Base-by-base conservation (phyloP, 371 early-diverging fungal species). In the Mycotypha africana region DNA sequence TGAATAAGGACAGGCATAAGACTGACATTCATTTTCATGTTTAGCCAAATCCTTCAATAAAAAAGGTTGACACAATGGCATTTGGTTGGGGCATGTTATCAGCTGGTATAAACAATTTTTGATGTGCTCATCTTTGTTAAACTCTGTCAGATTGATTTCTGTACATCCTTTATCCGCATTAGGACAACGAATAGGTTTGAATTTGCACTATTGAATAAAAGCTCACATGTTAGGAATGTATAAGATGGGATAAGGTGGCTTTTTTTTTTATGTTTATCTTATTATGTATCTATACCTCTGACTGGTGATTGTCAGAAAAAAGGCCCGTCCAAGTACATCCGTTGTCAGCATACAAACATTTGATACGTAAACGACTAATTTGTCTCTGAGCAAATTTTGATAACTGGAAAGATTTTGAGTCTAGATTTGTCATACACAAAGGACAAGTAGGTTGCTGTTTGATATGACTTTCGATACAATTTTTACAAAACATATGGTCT, bases 401-500 rank as follows among this genome's bases (percentile, higher is more conserved):
- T 22, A 60, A 49, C 43, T 70, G 64, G 40, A 70, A 61, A 22
- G 46, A 32, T 12, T 42, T 45, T 19, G 46, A 58, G 24, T 66
- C 67, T 2, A 69, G 34, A 10, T 42, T 9, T 14, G 56, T 62
- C 7, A 43, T 31, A 24, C 60, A 66, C 11, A 61, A 37, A 11
- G 60, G 65, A 52, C 64, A 64, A 2, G 51, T 44, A 17, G 42
- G 28, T 43, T 50, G 52, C 23, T 64, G 56, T 53, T 65, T 55
- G 20, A 62, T 47, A 49, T 68, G 65, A 6, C 26, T 43, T 16
- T 50, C 44, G 24, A 74, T 70, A 39, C 75, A 70, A 21, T 56
- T 42, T 20, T 39, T 49, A 42, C 75, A 74, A 55, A 70, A 74
- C 31, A 74, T 70, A 38, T 74, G 75, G 41, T 74, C 75, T 74